These are phyloP conservation scores for Tolypocladium pustulatum DNA, from an alignment of 2,329 filamentous ascomycete genomes.

Conservation along the genomic window DNA sequence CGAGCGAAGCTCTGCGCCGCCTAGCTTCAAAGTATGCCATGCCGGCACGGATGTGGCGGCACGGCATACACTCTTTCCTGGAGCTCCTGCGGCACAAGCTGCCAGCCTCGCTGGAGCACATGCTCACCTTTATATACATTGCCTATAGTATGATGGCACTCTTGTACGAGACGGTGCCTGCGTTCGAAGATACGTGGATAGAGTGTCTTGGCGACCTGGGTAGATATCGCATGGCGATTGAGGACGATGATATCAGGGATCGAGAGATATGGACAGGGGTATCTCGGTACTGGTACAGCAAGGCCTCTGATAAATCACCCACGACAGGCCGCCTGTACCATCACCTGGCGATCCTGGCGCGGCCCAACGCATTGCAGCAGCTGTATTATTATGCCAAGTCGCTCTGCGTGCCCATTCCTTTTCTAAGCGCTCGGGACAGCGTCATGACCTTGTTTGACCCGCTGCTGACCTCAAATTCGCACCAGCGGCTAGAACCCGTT, in stretches of 20 bases:
- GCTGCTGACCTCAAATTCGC: conserved; percentile 28
- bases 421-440: conserved; percentile 56
- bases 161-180: conserved; percentile 72
- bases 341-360: conserved; percentile 70
- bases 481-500: conserved; percentile 22
- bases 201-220: conserved; percentile 84
- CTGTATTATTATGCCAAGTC: conserved; percentile 64
- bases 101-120: conserved; percentile 71
- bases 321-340: conserved; percentile 74
- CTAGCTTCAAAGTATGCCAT: conserved; percentile 78
- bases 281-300: conserved; percentile 73
- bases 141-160: conserved; percentile 86
- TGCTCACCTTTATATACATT: conserved; percentile 82
- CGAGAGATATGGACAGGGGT: conserved; percentile 75
- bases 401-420: conserved; percentile 57
- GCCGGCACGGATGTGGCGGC: conserved; percentile 89
- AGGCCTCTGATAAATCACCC: conserved; percentile 67
- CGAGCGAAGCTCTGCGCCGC: conserved; percentile 53
- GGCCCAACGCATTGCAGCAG: conserved; percentile 60
- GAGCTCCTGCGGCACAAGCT: conserved; percentile 66
- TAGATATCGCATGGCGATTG: conserved; percentile 80
- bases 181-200: conserved; percentile 84
- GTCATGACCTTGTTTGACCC: conserved; percentile 61
- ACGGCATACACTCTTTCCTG: conserved; percentile 79
- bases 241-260: conserved; percentile 66